A percentile compares a stretch with the other conserved stretches of the same genome.
Conservation (phyloP, 2,329 filamentous ascomycete species). For the Ophiostoma pallidulum region DNA sequence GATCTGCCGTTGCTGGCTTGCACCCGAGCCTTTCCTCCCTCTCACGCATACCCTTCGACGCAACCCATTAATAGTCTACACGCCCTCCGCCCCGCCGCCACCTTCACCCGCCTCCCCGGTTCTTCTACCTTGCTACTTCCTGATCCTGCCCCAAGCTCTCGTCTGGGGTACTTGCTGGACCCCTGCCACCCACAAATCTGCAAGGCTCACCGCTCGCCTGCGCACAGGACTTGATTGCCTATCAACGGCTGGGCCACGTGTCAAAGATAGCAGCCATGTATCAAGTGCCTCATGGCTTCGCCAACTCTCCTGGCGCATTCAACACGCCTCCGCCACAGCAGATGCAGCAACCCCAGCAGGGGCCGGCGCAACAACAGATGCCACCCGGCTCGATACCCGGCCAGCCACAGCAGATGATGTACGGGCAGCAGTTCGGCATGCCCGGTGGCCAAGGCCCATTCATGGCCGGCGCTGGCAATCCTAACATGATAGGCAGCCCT, state of each 20-base stretch:
- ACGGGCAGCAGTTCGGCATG: slow-evolving; percentile 49
- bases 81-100: too few species aligned
- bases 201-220: neutral
- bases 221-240: neutral
- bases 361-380: slow-evolving; percentile 26
- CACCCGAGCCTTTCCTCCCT: too few species aligned
- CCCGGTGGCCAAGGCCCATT: slow-evolving; percentile 38
- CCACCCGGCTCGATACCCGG: slow-evolving; percentile 34
- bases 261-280: slow-evolving; percentile 38
- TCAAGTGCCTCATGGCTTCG: slow-evolving; percentile 45
- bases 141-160: too few species aligned
- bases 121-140: neutral
- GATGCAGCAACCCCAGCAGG: slow-evolving; percentile 20
- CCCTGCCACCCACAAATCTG: neutral
- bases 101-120: neutral
- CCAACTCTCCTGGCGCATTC: slow-evolving; percentile 41
- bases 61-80: too few species aligned
- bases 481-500: slow-evolving; percentile 46
- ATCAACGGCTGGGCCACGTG: too few species aligned
- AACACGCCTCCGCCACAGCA: slow-evolving; percentile 40
- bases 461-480: slow-evolving; percentile 30
- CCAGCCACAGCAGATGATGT: slow-evolving; percentile 47
- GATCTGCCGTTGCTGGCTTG: too few species aligned
- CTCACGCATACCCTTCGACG: too few species aligned
- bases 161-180: neutral